Evolutionary conservation across 2,329 filamentous ascomycete genomes (phyloP).

Genomic region (Botrytis fragariae): DNA sequence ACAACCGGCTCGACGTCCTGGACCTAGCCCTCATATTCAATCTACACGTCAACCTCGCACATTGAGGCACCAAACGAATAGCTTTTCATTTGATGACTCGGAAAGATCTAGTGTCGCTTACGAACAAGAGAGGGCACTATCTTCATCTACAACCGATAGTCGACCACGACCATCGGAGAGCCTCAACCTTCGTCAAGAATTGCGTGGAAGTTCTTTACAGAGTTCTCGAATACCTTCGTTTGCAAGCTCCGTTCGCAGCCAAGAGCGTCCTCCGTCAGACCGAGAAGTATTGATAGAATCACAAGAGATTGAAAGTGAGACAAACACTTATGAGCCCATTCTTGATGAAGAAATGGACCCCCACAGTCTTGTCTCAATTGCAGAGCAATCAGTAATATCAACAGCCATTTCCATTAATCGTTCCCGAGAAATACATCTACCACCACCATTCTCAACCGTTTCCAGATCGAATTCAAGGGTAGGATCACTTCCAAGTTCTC

Average conservation of each 20-base stretch:
- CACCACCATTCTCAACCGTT: constrained; percentile 36
- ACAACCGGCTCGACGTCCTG: constrained; percentile 34
- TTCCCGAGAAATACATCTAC: constrained; percentile 28
- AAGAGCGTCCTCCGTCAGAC: not conserved
- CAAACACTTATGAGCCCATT: not conserved
- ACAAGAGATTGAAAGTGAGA: not conserved
- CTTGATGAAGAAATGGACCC: not conserved
- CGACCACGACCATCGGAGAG: constrained; percentile 22
- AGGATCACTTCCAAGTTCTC: constrained; percentile 26
- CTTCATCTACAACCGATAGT: constrained; percentile 28
- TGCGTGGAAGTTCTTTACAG: constrained; percentile 32
- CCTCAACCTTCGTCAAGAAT: constrained; percentile 32
- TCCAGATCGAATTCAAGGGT: constrained; percentile 30
- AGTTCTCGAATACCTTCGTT: constrained; percentile 27
- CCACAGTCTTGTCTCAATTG: not conserved
- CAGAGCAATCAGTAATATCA: not conserved
- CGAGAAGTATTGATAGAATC: not conserved
- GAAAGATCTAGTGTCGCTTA: constrained; percentile 37
- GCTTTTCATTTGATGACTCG: constrained; percentile 39
- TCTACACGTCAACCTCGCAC: constrained; percentile 24
- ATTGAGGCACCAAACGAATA: constrained; percentile 40
- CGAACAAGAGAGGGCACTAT: constrained; percentile 33
- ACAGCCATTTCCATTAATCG: not conserved
- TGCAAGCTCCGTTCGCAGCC: constrained; percentile 3
- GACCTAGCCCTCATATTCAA: constrained; percentile 24